These are phyloP conservation scores for Diaporthe citriasiana DNA, from an alignment of 2,329 filamentous ascomycete species.

Conservation along the genomic window DNA sequence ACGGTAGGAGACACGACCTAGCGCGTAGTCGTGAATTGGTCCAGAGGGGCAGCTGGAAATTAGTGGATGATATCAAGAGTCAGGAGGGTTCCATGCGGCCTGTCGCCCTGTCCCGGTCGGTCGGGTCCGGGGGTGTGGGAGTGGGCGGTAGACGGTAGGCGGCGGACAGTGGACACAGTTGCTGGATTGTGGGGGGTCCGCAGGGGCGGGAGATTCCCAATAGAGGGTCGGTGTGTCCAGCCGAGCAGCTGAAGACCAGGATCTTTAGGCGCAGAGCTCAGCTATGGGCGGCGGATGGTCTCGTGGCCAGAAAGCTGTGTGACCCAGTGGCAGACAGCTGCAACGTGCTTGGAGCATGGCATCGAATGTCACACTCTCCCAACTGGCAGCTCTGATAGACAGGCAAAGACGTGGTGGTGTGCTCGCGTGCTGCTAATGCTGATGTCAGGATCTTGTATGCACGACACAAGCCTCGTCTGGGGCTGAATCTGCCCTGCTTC, in stretches of 20 bases:
- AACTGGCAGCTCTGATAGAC: too few relatives aligned
- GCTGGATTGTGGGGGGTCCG: background rate
- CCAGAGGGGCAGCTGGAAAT: background rate
- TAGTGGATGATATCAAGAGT: background rate
- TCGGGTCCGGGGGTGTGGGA: constrained; percentile 18
- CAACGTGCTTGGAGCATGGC: constrained; percentile 14
- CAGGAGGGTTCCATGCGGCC: background rate
- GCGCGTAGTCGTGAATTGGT: background rate
- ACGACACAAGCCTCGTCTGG: background rate
- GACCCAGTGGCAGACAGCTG: constrained; percentile 5
- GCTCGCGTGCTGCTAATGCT: background rate
- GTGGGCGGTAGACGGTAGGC: background rate
- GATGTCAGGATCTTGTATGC: background rate
- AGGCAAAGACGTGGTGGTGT: background rate
- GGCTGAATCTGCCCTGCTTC: background rate
- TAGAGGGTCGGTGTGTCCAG: constrained; percentile 3
- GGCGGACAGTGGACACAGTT: background rate
- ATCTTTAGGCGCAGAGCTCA: background rate
- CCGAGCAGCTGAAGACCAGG: constrained; percentile 18
- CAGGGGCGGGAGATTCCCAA: background rate
- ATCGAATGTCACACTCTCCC: background rate
- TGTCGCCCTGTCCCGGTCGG: constrained; percentile 29
- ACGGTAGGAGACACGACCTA: background rate
- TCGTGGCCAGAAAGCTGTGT: constrained; percentile 17
- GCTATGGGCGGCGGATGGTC: background rate